Percentiles rank a stretch among this genome's conserved stretches.
These are phyloP conservation scores for Limonium bicolor DNA, from an alignment of 148 eudicot genomes.

Conservation along the genomic window DNA sequence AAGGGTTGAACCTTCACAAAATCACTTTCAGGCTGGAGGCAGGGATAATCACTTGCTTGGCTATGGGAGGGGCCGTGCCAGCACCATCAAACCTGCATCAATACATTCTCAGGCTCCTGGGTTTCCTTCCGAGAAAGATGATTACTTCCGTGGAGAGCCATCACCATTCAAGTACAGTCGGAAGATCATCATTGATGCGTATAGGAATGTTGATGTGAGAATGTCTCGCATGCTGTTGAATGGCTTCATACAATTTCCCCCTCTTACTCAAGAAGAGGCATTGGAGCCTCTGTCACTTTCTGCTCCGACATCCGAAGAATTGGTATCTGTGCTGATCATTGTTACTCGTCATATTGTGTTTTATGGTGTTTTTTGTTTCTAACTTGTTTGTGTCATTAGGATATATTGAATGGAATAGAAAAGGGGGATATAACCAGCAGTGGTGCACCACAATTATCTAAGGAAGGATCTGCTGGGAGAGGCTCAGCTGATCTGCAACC, in stretches of 20 bases:
- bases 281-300: slow-evolving; percentile 68
- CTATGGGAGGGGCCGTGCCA: slow-evolving; percentile 84
- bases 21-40: slow-evolving; percentile 30
- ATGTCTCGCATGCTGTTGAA: slow-evolving; percentile 24
- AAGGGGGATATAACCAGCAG: slow-evolving; percentile 78
- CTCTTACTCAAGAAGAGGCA: slow-evolving; percentile 69
- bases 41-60: slow-evolving; percentile 39
- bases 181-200: slow-evolving; percentile 64
- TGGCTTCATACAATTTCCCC: slow-evolving; percentile 45
- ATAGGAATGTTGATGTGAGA: slow-evolving; percentile 40
- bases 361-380: slow-evolving; percentile 7
- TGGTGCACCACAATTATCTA: slow-evolving; percentile 66
- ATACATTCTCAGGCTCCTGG: slow-evolving; percentile 55
- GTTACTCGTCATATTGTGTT: not conserved
- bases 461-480: slow-evolving; percentile 67
- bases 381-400: slow-evolving; percentile 25
- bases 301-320: slow-evolving; percentile 62
- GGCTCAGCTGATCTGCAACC: slow-evolving; percentile 43
- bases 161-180: slow-evolving; percentile 49
- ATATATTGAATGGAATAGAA: slow-evolving; percentile 71
- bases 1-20: slow-evolving; percentile 38
- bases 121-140: slow-evolving; percentile 40
- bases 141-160: slow-evolving; percentile 31
- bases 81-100: slow-evolving; percentile 35
- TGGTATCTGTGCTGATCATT: slow-evolving; percentile 24